Evolutionary conservation across 352 stramenopile genomes (phyloP), one percentile per base, ranked within the genome.

Genomic region (Porosira glacialis): DNA sequence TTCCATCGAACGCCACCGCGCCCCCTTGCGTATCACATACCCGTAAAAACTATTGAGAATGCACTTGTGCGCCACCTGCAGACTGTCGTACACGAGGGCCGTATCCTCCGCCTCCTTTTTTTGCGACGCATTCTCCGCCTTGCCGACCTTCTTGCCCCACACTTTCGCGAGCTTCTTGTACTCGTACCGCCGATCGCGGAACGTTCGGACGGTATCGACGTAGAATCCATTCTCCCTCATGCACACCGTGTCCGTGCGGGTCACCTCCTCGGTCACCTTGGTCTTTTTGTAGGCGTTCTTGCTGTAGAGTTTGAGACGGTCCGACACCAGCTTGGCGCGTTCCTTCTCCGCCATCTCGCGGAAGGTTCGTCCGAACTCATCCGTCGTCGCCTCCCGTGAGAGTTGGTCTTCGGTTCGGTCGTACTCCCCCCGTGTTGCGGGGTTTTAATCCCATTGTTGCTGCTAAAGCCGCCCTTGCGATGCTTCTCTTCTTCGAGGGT

Each of bases 141-240:
- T 74, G 4, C 58, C 76, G 56, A 86, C 79, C 48, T 85, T 87
- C 50, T 89, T 91, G 24, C 82, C 80, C 83, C 85, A 90, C 5
- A 78, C 69, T 75, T 99, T 99, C 0, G 95, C 98, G 47, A 99
- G 79, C 31, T 95, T 93, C 80, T 99, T 99, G 85, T 98, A 98
- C 67, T 99, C 96, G 81, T 99, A 99, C 1, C 97, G 91, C 47
- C 96, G 93, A 72, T 99, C 97, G 48, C 97, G 93, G 73, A 99
- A 99, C 11, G 93, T 93, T n/a, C 95, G 93, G 4, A 99, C 95
- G 1, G 97, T 99, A 82, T 98, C 95, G 6, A 99, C 96, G 72
- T 99, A 99, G 67, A 99, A 99, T 17, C 96, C 92, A 73, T 99
- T 99, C 79, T 99, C 97, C 38, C 97, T 88, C 96, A 98, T 98